A percentile compares a stretch with the other conserved stretches of the same genome.
Conservation (phyloP, 345 rosid genomes). For the Melastoma malabathricum region DNA sequence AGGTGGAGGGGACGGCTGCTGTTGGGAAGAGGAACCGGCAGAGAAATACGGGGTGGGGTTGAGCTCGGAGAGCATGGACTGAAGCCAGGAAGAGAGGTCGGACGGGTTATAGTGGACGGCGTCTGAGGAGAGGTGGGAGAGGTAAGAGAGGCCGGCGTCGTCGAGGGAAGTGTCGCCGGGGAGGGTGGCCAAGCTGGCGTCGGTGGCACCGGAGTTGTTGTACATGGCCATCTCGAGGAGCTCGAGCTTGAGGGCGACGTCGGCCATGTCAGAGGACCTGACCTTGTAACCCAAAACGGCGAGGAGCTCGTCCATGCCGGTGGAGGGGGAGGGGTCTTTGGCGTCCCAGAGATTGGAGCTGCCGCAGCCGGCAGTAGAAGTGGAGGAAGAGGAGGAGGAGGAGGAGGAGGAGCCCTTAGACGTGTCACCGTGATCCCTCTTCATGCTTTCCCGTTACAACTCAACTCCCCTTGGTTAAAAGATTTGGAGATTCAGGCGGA, state of each 20-base stretch:
- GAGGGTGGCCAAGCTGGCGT: constrained; percentile 29
- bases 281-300: constrained; percentile 79
- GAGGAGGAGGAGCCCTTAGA: constrained; percentile 11
- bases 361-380: constrained; percentile 14
- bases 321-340: constrained; percentile 18
- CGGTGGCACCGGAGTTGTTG: constrained; percentile 40
- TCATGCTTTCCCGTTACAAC: constrained; percentile 17
- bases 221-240: constrained; percentile 74
- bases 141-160: constrained; percentile 64
- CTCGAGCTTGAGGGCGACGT: constrained; percentile 79
- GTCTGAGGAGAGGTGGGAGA: constrained; percentile 23
- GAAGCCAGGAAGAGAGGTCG: constrained; percentile 60
- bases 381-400: constrained; percentile 3
- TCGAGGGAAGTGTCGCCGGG: constrained; percentile 34
- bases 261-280: constrained; percentile 71
- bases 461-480: too few species aligned
- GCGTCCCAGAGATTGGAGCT: constrained; percentile 22
- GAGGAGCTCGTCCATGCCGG: constrained; percentile 78
- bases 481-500: too few species aligned
- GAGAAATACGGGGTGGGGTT: constrained; percentile 14
- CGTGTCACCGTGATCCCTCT: constrained; percentile 35
- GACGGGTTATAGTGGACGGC: constrained; percentile 63
- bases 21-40: constrained; percentile 16
- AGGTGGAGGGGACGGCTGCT: background rate
- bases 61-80: constrained; percentile 55